phyloP scores from a whole-genome alignment of 1,284 basidiomycete genomes.

The Agroathelia rolfsii region DNA sequence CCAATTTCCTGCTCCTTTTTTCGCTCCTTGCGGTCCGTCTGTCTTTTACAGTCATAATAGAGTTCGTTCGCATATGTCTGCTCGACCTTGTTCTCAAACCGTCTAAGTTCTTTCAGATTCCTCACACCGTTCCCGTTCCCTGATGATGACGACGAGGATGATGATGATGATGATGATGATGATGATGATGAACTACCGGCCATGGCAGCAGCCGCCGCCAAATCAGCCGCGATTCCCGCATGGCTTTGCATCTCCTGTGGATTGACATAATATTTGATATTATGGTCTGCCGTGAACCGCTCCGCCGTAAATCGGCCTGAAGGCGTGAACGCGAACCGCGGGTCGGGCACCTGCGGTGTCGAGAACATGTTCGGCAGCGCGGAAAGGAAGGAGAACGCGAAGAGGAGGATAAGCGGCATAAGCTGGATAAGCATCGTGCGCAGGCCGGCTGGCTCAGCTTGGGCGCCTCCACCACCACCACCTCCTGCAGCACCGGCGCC shows the following conservation, averaged over 20 bases:
- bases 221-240: constrained; percentile 63
- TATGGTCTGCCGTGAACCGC: constrained; percentile 58
- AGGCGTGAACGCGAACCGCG: constrained; percentile 66
- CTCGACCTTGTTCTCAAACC: constrained; percentile 67
- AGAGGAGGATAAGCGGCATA: constrained; percentile 77
- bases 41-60: constrained; percentile 60
- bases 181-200: too few relatives aligned
- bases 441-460: constrained; percentile 26
- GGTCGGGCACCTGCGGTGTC: constrained; percentile 63
- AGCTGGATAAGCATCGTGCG: constrained; percentile 75
- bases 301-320: constrained; percentile 50
- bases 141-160: constrained; percentile 17
- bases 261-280: constrained; percentile 84
- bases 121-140: constrained; percentile 26
- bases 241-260: constrained; percentile 69
- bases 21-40: constrained; percentile 52
- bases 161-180: too few relatives aligned
- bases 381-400: constrained; percentile 78
- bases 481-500: constrained; percentile 27
- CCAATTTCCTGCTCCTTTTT: constrained; percentile 71
- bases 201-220: constrained; percentile 40
- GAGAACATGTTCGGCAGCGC: constrained; percentile 74
- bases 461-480: constrained; percentile 22
- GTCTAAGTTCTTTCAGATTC: constrained; percentile 23
- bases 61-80: constrained; percentile 60